Evolutionary conservation across 2,329 filamentous ascomycete genomes (phyloP).

Genomic region (Penicillium italicum): DNA sequence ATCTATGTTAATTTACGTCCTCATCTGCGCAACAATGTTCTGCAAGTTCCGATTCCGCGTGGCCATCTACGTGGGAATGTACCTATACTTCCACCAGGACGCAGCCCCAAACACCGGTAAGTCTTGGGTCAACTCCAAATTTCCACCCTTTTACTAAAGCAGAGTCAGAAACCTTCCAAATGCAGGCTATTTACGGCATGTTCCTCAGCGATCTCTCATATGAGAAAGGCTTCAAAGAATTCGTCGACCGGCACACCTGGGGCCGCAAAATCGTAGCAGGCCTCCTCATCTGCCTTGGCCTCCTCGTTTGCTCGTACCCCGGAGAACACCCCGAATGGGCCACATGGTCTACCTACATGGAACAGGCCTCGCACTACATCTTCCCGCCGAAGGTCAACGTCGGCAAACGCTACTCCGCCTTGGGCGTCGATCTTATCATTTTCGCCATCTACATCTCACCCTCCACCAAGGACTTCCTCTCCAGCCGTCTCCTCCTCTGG

Average conservation of each 20-base stretch:
- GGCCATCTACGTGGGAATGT: slow-evolving; percentile 45
- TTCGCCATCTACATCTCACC: slow-evolving; percentile 53
- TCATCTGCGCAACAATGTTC: slow-evolving; percentile 43
- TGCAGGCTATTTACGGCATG: slow-evolving; percentile 52
- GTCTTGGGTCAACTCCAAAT: slow-evolving; percentile 4
- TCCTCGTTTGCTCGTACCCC: slow-evolving; percentile 51
- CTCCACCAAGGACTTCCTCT: slow-evolving; percentile 48
- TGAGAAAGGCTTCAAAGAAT: slow-evolving; percentile 46
- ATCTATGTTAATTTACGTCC: slow-evolving; percentile 51
- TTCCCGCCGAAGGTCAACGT: slow-evolving; percentile 47
- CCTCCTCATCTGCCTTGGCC: slow-evolving; percentile 43
- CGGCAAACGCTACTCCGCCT: slow-evolving; percentile 46
- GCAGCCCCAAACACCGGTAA: slow-evolving; percentile 46
- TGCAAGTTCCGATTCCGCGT: slow-evolving; percentile 50
- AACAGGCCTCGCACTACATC: slow-evolving; percentile 42
- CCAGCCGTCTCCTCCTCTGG: slow-evolving; percentile 51
- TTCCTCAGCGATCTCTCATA: slow-evolving; percentile 52
- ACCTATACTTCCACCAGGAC: slow-evolving; percentile 50
- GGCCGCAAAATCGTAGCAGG: slow-evolving; percentile 38
- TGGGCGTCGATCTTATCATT: slow-evolving; percentile 50
- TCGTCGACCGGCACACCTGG: slow-evolving; percentile 43
- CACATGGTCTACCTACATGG: slow-evolving; percentile 48
- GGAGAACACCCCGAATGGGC: slow-evolving; percentile 51
- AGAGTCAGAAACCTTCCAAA: slow-evolving; percentile 51
- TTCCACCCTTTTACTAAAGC: not conserved